Conservation (phyloP, 2,329 filamentous ascomycete species). For the Sclerotinia nivalis region DNA sequence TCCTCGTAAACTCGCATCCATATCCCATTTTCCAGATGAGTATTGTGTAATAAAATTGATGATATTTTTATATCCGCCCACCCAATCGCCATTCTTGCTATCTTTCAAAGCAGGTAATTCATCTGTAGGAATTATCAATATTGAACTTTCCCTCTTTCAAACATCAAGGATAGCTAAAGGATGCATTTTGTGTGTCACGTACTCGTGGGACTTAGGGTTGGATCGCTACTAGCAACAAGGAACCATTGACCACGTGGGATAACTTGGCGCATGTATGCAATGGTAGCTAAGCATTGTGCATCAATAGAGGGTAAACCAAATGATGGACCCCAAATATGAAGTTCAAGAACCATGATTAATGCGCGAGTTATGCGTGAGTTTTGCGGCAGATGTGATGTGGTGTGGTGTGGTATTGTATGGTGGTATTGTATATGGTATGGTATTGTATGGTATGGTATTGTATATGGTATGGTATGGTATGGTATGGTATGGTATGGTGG, state of each 20-base stretch:
- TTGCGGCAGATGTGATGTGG: not conserved
- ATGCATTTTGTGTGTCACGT: constrained; percentile 43
- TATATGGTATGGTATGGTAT: too few relatives aligned
- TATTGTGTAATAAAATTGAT: constrained; percentile 49
- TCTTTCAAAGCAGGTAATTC: constrained; percentile 59
- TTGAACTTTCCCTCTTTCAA: not conserved
- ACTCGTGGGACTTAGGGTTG: constrained; percentile 70
- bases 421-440: too few relatives aligned
- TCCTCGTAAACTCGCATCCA: constrained; percentile 47
- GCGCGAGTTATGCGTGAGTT: not conserved
- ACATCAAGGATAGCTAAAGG: not conserved
- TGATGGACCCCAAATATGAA: constrained; percentile 88
- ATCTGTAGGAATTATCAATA: constrained; percentile 43
- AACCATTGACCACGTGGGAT: constrained; percentile 64
- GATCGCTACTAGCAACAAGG: constrained; percentile 72
- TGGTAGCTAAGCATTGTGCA: constrained; percentile 80
- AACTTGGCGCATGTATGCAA: constrained; percentile 71
- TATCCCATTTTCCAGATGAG: constrained; percentile 50
- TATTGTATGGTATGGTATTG: too few relatives aligned
- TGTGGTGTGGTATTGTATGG: not conserved
- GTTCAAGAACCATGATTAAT: constrained; percentile 56
- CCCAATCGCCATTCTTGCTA: constrained; percentile 48
- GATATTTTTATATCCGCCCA: constrained; percentile 55
- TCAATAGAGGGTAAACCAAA: constrained; percentile 90
- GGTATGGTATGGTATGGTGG: too few relatives aligned